These are phyloP conservation scores for Fistulinella cinereoalba DNA, from an alignment of 1,284 basidiomycete species.

Conservation along the genomic window DNA sequence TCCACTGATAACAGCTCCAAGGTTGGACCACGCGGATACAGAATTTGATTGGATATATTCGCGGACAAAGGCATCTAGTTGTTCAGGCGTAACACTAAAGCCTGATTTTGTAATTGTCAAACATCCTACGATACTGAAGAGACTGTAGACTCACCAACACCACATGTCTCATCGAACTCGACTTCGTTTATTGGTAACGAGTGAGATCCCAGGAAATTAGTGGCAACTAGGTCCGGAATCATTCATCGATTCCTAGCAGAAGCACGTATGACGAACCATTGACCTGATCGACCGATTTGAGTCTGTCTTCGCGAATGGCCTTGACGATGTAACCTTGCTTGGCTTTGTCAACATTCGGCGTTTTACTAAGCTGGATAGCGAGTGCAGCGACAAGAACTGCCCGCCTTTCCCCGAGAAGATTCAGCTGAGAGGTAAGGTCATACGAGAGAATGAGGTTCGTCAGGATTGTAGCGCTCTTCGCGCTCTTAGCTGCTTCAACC, in stretches of 20 bases:
- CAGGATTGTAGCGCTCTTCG: slow-evolving; percentile 72
- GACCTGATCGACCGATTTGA: slow-evolving; percentile 87
- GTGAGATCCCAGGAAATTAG: slow-evolving; percentile 72
- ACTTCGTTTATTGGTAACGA: slow-evolving; percentile 61
- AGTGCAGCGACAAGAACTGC: slow-evolving; percentile 72
- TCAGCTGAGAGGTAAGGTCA: slow-evolving; percentile 39
- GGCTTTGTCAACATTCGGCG: slow-evolving; percentile 42
- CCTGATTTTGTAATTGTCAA: slow-evolving; percentile 45
- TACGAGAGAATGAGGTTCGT: slow-evolving; percentile 68
- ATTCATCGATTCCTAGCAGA: slow-evolving; percentile 1
- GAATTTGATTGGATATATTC: slow-evolving; percentile 58
- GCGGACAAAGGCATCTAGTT: slow-evolving; percentile 62
- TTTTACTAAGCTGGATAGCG: slow-evolving; percentile 63
- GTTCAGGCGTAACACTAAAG: slow-evolving; percentile 71
- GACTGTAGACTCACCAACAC: slow-evolving; percentile 69
- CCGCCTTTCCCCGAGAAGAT: slow-evolving; percentile 73
- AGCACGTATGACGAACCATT: slow-evolving; percentile 53
- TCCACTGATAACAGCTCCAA: slow-evolving; percentile 69
- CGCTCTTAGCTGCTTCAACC: slow-evolving; percentile 76
- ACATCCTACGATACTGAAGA: not conserved
- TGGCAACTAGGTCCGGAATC: slow-evolving; percentile 57
- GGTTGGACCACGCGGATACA: slow-evolving; percentile 70
- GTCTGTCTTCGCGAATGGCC: slow-evolving; percentile 66
- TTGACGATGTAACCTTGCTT: slow-evolving; percentile 68
- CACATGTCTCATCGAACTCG: slow-evolving; percentile 80